A percentile compares a stretch with the other conserved stretches of the same genome.
Evolutionary conservation across 192 early-diverging fungal species (phyloP).

Genomic region (Chytriomyces sp.): DNA sequence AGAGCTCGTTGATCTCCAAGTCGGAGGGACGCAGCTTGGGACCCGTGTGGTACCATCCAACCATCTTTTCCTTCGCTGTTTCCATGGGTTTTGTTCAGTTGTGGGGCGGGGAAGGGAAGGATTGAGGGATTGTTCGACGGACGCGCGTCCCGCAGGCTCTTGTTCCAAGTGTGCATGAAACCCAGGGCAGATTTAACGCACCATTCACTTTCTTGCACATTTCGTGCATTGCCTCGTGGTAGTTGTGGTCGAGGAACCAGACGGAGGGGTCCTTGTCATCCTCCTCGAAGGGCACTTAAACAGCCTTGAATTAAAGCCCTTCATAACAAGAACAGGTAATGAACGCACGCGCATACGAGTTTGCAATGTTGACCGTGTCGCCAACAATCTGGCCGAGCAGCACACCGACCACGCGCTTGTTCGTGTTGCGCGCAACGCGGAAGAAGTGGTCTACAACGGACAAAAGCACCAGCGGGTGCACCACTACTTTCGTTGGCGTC

Average conservation of each 20-base stretch:
- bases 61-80: conserved; percentile 88
- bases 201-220: conserved; percentile 99
- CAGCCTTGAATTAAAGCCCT: no score
- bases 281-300: conserved; percentile 96
- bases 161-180: no score
- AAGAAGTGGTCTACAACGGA: conserved; percentile 99
- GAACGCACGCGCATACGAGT: conserved; percentile 92
- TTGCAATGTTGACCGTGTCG: conserved; percentile 91
- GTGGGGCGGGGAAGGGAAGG: background rate
- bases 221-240: conserved; percentile 98
- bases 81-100: conserved; percentile 1
- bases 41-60: conserved; percentile 99
- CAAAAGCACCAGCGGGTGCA: conserved; percentile 97
- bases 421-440: conserved; percentile 90
- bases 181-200: conserved; percentile 47
- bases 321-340: no score
- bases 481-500: conserved; percentile 64
- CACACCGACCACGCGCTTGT: conserved; percentile 96
- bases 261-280: conserved; percentile 97
- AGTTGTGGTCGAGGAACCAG: conserved; percentile 99
- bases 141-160: no score
- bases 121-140: no score
- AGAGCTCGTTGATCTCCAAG: conserved; percentile 97
- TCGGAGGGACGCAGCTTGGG: conserved; percentile 96
- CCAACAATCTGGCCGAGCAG: conserved; percentile 89